A percentile compares a stretch with the other conserved stretches of the same genome.
These are phyloP conservation scores for Conticribra weissflogii DNA, from an alignment of 108 stramenopile species.

Conservation along the genomic window DNA sequence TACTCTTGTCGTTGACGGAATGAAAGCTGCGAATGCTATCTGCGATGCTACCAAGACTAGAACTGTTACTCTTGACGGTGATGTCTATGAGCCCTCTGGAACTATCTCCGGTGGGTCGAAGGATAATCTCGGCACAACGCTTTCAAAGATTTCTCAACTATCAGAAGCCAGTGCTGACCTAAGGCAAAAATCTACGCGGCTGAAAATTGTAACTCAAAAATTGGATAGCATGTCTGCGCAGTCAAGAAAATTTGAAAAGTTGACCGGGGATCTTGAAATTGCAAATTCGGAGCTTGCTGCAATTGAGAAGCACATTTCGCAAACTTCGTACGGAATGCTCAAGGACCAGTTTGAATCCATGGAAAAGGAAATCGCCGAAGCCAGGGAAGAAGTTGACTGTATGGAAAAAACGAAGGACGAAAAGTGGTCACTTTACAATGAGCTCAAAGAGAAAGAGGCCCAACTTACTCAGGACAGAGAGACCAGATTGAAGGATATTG, in stretches of 20 bases:
- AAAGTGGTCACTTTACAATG: constrained; percentile 83
- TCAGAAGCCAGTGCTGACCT: constrained; percentile 56
- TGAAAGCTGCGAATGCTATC: constrained; percentile 89
- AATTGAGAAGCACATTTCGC: constrained; percentile 87
- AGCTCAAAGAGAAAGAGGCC: constrained; percentile 82
- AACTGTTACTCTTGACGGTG: constrained; percentile 96
- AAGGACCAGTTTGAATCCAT: constrained; percentile 73
- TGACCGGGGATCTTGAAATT: constrained; percentile 69
- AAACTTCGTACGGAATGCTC: constrained; percentile 85
- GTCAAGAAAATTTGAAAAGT: constrained; percentile 61
- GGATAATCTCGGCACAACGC: constrained; percentile 77
- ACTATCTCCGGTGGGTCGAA: constrained; percentile 95
- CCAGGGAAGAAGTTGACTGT: constrained; percentile 56
- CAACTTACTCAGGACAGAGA: constrained; percentile 83
- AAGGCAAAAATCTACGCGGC: constrained; percentile 43
- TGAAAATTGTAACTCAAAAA: constrained; percentile 54
- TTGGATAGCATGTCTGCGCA: constrained; percentile 57
- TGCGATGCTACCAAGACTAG: constrained; percentile 91
- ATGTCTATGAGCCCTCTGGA: constrained; percentile 97
- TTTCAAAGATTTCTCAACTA: constrained; percentile 76
- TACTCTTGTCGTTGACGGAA: constrained; percentile 90
- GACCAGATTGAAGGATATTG: constrained; percentile 72
- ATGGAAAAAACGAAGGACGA: constrained; percentile 77
- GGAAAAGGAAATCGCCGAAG: constrained; percentile 67
- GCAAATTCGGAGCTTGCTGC: constrained; percentile 73